These are phyloP conservation scores for Lojkania enalia DNA, from an alignment of 2,329 filamentous ascomycete species.

Conservation along the genomic window DNA sequence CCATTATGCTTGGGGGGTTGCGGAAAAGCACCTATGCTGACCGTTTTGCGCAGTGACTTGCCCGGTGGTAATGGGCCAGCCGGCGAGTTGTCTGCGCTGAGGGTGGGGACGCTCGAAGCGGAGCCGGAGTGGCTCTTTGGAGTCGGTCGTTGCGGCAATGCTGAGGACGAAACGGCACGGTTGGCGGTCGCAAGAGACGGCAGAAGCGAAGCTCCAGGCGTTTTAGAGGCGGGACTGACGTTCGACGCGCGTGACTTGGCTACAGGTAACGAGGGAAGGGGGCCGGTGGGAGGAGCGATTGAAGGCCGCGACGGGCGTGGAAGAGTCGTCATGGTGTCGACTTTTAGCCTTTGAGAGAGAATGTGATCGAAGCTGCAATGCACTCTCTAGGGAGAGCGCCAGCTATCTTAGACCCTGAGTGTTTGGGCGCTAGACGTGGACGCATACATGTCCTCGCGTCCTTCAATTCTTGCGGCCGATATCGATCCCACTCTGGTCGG, in stretches of 20 bases:
- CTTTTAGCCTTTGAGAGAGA: constrained; percentile 8
- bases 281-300: constrained; percentile 69
- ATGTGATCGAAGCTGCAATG: constrained; percentile 10
- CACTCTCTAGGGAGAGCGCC: constrained; percentile 14
- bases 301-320: constrained; percentile 65
- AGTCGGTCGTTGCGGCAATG: constrained; percentile 30
- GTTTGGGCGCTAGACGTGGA: constrained; percentile 23
- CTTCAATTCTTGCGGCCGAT: not conserved
- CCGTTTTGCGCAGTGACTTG: constrained; percentile 78
- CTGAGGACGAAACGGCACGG: constrained; percentile 41
- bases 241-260: constrained; percentile 68
- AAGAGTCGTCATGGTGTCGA: constrained; percentile 54
- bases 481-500: not conserved
- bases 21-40: constrained; percentile 93
- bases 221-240: constrained; percentile 30
- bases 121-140: constrained; percentile 33
- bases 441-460: constrained; percentile 31
- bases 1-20: constrained; percentile 75
- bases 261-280: constrained; percentile 74
- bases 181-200: constrained; percentile 25
- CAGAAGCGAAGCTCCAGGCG: constrained; percentile 31
- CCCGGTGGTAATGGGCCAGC: constrained; percentile 45
- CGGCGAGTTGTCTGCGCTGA: constrained; percentile 48
- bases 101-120: constrained; percentile 53
- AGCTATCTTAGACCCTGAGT: constrained; percentile 18